These are phyloP conservation scores for Aspergillus quadricinctus DNA, from an alignment of 2,329 filamentous ascomycete genomes.

Conservation along the genomic window DNA sequence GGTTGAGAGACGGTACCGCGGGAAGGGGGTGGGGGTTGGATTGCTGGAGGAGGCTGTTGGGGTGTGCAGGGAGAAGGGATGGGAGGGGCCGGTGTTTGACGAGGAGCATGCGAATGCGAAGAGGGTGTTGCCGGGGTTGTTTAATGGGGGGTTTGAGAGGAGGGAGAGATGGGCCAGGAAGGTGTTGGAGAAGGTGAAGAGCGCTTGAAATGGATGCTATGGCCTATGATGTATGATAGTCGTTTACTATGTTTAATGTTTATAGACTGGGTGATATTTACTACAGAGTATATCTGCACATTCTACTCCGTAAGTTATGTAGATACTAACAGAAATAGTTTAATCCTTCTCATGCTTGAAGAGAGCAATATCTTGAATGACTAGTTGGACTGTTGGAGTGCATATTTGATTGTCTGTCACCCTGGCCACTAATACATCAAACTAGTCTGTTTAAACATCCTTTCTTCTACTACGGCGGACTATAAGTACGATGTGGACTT, in stretches of 20 bases:
- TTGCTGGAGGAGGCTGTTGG: slow-evolving; percentile 70
- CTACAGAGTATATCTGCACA: too few relatives aligned
- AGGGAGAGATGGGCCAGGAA: slow-evolving; percentile 53
- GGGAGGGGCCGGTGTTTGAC: slow-evolving; percentile 66
- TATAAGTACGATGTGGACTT: too few relatives aligned
- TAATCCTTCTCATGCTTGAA: too few relatives aligned
- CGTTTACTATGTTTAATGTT: not conserved
- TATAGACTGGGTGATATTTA: not conserved
- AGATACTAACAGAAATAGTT: too few relatives aligned
- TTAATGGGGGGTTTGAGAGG: slow-evolving; percentile 58
- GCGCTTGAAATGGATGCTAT: slow-evolving; percentile 7
- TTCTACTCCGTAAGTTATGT: too few relatives aligned
- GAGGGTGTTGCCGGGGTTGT: slow-evolving; percentile 58
- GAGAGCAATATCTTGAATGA: too few relatives aligned
- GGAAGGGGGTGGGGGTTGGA: slow-evolving; percentile 66
- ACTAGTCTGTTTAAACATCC: too few relatives aligned
- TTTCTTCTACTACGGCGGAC: too few relatives aligned
- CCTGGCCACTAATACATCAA: too few relatives aligned
- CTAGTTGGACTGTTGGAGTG: too few relatives aligned
- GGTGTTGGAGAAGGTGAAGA: slow-evolving; percentile 21
- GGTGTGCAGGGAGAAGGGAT: slow-evolving; percentile 63
- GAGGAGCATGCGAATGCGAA: slow-evolving; percentile 71
- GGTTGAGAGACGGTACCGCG: slow-evolving; percentile 63
- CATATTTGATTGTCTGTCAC: too few relatives aligned
- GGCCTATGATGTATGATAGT: not conserved